Percentiles rank a stretch among this genome's conserved stretches.
These are phyloP conservation scores for Kwoniella sp. DNA, from an alignment of 768 basidiomycete genomes.

Conservation along the genomic window DNA sequence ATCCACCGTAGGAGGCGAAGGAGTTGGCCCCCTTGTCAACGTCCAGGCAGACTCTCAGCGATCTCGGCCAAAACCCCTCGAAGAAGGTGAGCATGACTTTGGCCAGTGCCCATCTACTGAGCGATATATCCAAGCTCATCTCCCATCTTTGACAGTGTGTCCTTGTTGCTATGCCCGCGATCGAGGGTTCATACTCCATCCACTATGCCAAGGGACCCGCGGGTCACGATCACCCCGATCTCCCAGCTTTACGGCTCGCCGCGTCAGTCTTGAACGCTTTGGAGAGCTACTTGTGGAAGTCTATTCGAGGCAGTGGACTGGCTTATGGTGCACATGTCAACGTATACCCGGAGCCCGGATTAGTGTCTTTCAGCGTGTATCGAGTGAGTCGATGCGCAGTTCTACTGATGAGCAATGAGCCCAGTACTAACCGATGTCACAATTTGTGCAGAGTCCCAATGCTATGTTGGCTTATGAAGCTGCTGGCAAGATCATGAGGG, in stretches of 20 bases:
- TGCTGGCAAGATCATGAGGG: slow-evolving; percentile 73
- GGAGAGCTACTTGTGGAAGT: slow-evolving; percentile 90
- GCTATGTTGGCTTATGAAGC: slow-evolving; percentile 73
- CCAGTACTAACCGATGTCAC: no score
- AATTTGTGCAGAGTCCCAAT: slow-evolving; percentile 40
- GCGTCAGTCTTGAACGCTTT: slow-evolving; percentile 85
- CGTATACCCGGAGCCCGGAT: slow-evolving; percentile 75
- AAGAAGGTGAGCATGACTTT: slow-evolving; percentile 62
- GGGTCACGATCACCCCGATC: slow-evolving; percentile 79
- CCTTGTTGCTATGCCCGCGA: slow-evolving; percentile 84
- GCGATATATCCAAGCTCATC: slow-evolving; percentile 1
- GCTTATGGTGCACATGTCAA: slow-evolving; percentile 86
- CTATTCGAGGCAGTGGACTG: slow-evolving; percentile 89
- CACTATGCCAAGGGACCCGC: slow-evolving; percentile 76
- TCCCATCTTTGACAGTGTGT: slow-evolving; percentile 57
- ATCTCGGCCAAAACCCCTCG: slow-evolving; percentile 70
- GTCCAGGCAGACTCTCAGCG: slow-evolving; percentile 69
- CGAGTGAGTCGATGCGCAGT: slow-evolving; percentile 55
- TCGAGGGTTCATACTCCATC: slow-evolving; percentile 85
- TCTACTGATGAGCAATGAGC: no score
- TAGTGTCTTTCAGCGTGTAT: slow-evolving; percentile 75
- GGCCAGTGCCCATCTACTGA: not conserved
- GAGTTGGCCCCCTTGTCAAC: slow-evolving; percentile 69
- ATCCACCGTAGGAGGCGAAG: slow-evolving; percentile 33
- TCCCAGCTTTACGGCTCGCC: slow-evolving; percentile 81